Percentiles rank a stretch among this genome's conserved stretches.
phyloP scores from a whole-genome alignment of 225 moss, liverwort and hornwort species.

The Thuidium tamariscinum region DNA sequence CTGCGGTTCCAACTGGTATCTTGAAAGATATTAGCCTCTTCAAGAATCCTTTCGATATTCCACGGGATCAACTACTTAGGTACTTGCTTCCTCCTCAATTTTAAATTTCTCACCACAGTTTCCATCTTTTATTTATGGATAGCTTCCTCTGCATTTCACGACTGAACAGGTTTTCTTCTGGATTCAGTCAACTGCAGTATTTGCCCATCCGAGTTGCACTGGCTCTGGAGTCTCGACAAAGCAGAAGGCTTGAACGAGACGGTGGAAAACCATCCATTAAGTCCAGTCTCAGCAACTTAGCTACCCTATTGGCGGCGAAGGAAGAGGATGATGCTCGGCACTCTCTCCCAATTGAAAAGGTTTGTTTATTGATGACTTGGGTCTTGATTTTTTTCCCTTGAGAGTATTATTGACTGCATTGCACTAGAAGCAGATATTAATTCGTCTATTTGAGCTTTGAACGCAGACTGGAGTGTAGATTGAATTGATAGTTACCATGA shows the following conservation, averaged over 20 bases:
- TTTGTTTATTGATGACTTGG: constrained; percentile 4
- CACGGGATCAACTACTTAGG: constrained; percentile 87
- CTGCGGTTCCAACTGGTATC: constrained; percentile 34
- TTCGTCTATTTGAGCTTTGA: background rate
- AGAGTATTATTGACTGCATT: background rate
- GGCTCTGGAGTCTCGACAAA: constrained; percentile 78
- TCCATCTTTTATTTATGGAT: background rate
- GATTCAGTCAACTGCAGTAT: constrained; percentile 76
- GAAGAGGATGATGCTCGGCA: constrained; percentile 99
- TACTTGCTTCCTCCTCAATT: constrained; percentile 5
- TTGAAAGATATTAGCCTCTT: constrained; percentile 86
- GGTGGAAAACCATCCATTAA: constrained; percentile 40
- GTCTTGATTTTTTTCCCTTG: background rate
- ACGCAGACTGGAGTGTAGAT: background rate
- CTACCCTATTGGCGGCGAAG: constrained; percentile 79
- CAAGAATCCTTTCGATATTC: constrained; percentile 89
- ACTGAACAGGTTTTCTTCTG: background rate
- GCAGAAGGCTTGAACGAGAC: constrained; percentile 69
- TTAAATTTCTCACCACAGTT: background rate
- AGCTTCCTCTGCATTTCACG: background rate
- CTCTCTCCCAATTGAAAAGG: constrained; percentile 98
- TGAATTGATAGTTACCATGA: background rate
- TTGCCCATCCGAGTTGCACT: constrained; percentile 87
- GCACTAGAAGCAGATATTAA: background rate
- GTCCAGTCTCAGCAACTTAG: constrained; percentile 79